Base-by-base conservation (phyloP, 768 basidiomycete genomes). In the Phlegmacium glaucopus region DNA sequence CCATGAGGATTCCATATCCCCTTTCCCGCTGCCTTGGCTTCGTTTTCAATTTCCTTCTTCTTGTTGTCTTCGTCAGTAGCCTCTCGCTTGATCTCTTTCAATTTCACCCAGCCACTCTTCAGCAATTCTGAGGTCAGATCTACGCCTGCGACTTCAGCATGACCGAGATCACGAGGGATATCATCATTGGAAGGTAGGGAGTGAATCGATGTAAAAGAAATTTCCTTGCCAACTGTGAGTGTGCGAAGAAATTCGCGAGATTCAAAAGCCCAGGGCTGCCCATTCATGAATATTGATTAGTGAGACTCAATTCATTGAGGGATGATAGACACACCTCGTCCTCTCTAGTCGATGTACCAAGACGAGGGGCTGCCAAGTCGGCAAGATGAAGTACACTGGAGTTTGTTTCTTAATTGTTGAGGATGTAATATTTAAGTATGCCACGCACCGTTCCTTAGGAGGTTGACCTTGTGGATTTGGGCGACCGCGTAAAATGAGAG, bases 201-300 rank as follows among this genome's bases (percentile, higher is more conserved):
- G 65, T 96, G 91, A 18, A 81, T 80, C 8, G 93, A 83, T 18
- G 76, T 78, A 68, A 95, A 96, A 0, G 85, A 77, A 58, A 97
- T 76, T 66, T 94, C 85, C 63, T 96, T 97, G 54, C 94, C 95
- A 42, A 97, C 92, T 9, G 83, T 74, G 39, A 94, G 69, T 17
- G 83, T 72, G 36, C 96, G 86, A 29, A 98, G 74, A 68, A 86
- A 96, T 69, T 97, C 96, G 54, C 96, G 87, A 39, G 93, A 82
- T 62, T 94, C 90, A 65, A 87, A 96, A 2, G 95, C 89, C 83
- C 87, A 93, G 6, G 85, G 82, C 90, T 95, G 54, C 30, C n/a
- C 34, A 39, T 39, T 45, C 11, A 34, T n/a, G 32, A n/a, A 11
- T 4, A 34, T 34, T n/a, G 3, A 34, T 34, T 32, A 48, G 48